Conservation (phyloP, 2,329 filamentous ascomycete species). For the Epichloe sylvatica region DNA sequence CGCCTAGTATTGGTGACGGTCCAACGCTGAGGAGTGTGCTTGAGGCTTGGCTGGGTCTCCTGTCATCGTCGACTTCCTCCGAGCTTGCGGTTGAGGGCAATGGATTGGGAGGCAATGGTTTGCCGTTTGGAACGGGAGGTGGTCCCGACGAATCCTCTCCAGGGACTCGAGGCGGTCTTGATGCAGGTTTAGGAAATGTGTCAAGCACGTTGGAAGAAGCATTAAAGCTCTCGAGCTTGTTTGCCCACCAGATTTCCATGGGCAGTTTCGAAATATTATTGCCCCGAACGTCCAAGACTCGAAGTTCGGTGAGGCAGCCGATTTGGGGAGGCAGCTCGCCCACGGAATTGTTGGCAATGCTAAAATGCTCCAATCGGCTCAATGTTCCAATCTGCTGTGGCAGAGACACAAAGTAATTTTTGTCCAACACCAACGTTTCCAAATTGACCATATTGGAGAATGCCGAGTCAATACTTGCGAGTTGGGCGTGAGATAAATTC, state of each 20-base stretch:
- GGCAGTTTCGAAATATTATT: conserved; percentile 87
- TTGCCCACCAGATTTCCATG: conserved; percentile 91
- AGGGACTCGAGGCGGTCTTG: conserved; percentile 49
- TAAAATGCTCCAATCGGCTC: conserved; percentile 75
- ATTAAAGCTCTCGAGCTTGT: conserved; percentile 80
- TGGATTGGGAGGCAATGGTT: conserved; percentile 26
- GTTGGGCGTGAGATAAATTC: conserved; percentile 81
- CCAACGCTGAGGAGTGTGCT: conserved; percentile 62
- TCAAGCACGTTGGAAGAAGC: conserved; percentile 89
- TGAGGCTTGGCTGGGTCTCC: conserved; percentile 76
- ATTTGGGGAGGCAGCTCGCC: conserved; percentile 76
- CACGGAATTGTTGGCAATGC: conserved; percentile 78
- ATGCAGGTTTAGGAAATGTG: conserved; percentile 75
- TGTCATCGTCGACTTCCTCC: conserved; percentile 57
- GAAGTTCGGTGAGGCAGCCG: conserved; percentile 72
- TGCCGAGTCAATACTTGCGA: conserved; percentile 77
- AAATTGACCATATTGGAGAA: conserved; percentile 80
- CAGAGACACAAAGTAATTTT: conserved; percentile 88
- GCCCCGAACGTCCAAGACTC: conserved; percentile 74
- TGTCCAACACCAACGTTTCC: conserved; percentile 78
- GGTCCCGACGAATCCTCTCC: conserved; percentile 30
- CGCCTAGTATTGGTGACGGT: conserved; percentile 50
- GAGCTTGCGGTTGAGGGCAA: conserved; percentile 53
- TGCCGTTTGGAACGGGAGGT: conserved; percentile 23
- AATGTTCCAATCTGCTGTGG: conserved; percentile 76